Conservation (phyloP, 371 early-diverging fungal genomes). For the Gilbertella persicaria region DNA sequence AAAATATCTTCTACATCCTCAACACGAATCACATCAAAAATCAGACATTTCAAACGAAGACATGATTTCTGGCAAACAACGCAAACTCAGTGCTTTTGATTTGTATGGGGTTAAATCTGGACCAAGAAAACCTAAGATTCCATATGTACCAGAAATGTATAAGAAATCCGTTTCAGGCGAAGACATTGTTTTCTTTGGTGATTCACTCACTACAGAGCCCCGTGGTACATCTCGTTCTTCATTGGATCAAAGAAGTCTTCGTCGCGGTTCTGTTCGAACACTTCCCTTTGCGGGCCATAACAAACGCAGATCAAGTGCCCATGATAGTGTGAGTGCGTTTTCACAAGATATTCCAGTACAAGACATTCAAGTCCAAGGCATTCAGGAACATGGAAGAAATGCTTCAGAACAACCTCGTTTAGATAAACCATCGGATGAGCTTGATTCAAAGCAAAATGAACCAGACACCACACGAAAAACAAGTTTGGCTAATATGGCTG, state of each 20-base stretch:
- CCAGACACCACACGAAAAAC: background rate
- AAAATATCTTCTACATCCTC: conserved; percentile 1
- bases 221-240: conserved; percentile 10
- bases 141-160: background rate
- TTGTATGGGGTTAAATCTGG: background rate
- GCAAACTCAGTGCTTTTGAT: background rate
- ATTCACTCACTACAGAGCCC: conserved; percentile 11
- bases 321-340: background rate
- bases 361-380: too few relatives aligned
- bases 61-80: conserved; percentile 10
- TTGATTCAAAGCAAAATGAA: background rate
- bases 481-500: conserved; percentile 7
- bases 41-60: conserved; percentile 13
- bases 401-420: background rate
- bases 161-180: conserved; percentile 5
- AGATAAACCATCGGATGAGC: background rate
- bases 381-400: too few relatives aligned
- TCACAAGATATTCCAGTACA: background rate
- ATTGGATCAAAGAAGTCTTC: conserved; percentile 11
- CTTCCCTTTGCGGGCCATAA: conserved; percentile 1
- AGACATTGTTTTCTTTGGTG: conserved; percentile 22
- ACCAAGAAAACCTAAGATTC: background rate
- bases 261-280: conserved; percentile 8
- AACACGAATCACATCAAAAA: conserved; percentile 1
- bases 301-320: background rate